phyloP scores from a whole-genome alignment of 2,329 filamentous ascomycete genomes.

The Beauveria asiatica region DNA sequence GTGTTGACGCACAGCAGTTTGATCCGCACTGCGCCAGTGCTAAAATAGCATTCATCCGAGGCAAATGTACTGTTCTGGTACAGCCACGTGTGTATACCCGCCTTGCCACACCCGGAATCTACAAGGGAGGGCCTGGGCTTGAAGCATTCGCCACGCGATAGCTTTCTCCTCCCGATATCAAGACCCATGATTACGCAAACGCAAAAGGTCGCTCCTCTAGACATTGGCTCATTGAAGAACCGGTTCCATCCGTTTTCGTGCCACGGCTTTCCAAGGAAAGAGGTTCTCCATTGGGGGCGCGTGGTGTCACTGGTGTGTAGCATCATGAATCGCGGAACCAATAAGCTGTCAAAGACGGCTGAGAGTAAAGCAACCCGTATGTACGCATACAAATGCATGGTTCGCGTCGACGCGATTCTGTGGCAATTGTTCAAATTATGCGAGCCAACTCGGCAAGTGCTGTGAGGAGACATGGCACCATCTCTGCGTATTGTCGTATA shows the following conservation, averaged over 20 bases:
- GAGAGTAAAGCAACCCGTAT: not conserved
- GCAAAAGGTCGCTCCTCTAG: not conserved
- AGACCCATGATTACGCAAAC: not conserved
- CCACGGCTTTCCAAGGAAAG: not conserved
- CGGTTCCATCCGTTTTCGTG: not conserved
- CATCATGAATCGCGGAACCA: not conserved
- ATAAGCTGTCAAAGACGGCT: not conserved
- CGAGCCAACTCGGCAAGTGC: not conserved
- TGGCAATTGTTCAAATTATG: not conserved
- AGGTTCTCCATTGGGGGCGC: not conserved
- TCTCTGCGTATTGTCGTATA: not conserved
- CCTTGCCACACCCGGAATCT: not conserved
- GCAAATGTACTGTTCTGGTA: not conserved
- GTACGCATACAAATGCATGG: not conserved
- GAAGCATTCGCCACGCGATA: conserved; percentile 1
- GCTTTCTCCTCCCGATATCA: conserved; percentile 3
- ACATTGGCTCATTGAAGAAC: not conserved
- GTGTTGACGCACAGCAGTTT: not conserved
- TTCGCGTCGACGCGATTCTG: not conserved
- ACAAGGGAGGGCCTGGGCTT: not conserved
- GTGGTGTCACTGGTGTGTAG: not conserved
- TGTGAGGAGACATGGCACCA: not conserved
- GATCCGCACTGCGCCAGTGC: not conserved
- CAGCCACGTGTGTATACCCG: not conserved
- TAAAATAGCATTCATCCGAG: not conserved